phyloP scores from a whole-genome alignment of 169 alveolate genomes.

The Eimeria praecox region DNA sequence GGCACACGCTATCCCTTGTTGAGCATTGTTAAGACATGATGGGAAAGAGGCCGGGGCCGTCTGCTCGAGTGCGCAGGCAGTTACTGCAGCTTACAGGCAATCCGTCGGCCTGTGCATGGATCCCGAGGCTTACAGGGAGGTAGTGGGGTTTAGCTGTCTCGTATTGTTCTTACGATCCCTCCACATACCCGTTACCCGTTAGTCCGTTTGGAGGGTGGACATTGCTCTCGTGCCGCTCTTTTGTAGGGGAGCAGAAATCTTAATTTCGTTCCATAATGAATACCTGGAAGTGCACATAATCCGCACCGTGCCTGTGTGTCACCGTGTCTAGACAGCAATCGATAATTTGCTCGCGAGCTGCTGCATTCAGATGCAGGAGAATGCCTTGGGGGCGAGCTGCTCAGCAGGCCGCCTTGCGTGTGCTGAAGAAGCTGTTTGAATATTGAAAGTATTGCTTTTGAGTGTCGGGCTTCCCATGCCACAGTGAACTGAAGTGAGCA shows the following conservation, averaged over 20 bases:
- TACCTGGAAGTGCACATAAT: neutral
- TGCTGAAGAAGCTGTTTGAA: neutral
- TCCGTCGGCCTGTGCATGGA: too few relatives aligned
- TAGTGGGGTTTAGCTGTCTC: neutral
- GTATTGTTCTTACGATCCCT: neutral
- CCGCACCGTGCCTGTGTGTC: too few relatives aligned
- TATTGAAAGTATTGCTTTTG: neutral
- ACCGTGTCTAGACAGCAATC: neutral
- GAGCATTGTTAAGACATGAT: neutral
- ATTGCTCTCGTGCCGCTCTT: neutral
- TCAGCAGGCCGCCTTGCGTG: neutral
- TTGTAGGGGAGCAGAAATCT: neutral
- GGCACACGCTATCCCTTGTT: neutral
- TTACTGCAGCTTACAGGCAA: neutral
- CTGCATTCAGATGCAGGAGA: neutral
- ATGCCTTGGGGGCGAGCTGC: neutral
- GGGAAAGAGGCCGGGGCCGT: neutral
- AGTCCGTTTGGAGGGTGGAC: neutral
- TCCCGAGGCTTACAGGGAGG: neutral
- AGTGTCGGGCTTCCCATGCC: neutral
- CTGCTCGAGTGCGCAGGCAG: neutral
- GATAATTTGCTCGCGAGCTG: neutral
- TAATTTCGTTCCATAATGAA: neutral
- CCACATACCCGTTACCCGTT: neutral
- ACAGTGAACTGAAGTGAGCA: neutral